A percentile compares a stretch with the other conserved stretches of the same genome.
Evolutionary conservation across 1,139 yeast species (phyloP).

Genomic region (Geotrichum candidum): DNA sequence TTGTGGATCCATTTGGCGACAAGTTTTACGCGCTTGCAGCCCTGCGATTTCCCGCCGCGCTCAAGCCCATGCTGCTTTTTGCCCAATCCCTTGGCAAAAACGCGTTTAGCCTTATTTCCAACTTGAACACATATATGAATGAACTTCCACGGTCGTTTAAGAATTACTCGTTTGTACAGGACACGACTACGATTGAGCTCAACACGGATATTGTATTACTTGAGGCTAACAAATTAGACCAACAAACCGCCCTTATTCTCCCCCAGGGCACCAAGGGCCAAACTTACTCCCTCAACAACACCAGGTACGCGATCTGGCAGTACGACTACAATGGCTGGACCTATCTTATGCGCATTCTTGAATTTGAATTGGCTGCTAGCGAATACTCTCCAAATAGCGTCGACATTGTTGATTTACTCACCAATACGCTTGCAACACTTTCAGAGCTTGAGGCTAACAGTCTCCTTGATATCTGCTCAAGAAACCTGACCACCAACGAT

Average conservation of each 20-base stretch:
- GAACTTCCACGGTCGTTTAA: slow-evolving; percentile 34
- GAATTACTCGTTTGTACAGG: slow-evolving; percentile 33
- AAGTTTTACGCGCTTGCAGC: slow-evolving; percentile 54
- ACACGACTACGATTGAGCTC: slow-evolving; percentile 36
- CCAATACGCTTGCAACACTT: slow-evolving; percentile 44
- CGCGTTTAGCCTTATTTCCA: slow-evolving; percentile 58
- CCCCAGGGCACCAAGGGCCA: slow-evolving; percentile 66
- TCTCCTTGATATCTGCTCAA: slow-evolving; percentile 46
- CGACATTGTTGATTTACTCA: slow-evolving; percentile 42
- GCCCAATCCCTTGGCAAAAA: slow-evolving; percentile 54
- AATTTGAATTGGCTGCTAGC: slow-evolving; percentile 43
- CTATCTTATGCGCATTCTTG: slow-evolving; percentile 67
- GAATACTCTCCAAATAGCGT: slow-evolving; percentile 40
- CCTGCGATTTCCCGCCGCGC: slow-evolving; percentile 69
- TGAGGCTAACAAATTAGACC: slow-evolving; percentile 32
- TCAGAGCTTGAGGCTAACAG: slow-evolving; percentile 40
- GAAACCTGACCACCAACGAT: slow-evolving; percentile 61
- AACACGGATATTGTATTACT: slow-evolving; percentile 38
- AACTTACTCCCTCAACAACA: slow-evolving; percentile 37
- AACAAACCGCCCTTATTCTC: slow-evolving; percentile 28
- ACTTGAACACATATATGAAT: slow-evolving; percentile 56
- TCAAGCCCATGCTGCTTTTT: slow-evolving; percentile 57
- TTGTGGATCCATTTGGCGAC: slow-evolving; percentile 49
- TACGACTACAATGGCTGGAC: slow-evolving; percentile 85
- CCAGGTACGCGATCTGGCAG: slow-evolving; percentile 56